phyloP scores from a whole-genome alignment of 2,329 filamentous ascomycete genomes.

The Ophiostoma sp. region DNA sequence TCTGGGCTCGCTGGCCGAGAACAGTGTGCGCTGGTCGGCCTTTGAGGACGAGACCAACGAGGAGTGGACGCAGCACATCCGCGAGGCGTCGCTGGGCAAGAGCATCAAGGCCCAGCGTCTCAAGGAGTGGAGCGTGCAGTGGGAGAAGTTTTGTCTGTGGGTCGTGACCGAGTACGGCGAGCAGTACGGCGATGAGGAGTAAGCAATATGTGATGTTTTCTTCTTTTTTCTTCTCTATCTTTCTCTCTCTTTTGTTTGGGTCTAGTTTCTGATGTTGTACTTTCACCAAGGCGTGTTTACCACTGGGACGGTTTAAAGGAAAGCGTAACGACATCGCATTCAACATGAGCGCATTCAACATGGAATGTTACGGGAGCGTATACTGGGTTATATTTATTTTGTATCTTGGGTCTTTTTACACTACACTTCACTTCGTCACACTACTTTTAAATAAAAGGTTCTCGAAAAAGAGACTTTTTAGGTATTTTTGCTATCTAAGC shows the following conservation, averaged over 20 bases:
- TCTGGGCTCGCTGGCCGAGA: slow-evolving; percentile 83
- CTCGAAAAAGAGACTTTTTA: background rate
- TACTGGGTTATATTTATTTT: background rate
- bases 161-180: slow-evolving; percentile 73
- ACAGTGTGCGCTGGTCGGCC: slow-evolving; percentile 85
- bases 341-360: slow-evolving; percentile 18
- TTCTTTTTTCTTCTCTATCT: slow-evolving; percentile 18
- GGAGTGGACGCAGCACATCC: slow-evolving; percentile 72
- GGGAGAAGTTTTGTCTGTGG: slow-evolving; percentile 91
- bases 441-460: background rate
- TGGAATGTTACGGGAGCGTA: slow-evolving; percentile 1
- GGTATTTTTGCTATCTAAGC: background rate
- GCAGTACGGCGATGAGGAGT: slow-evolving; percentile 54
- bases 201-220: slow-evolving; percentile 26
- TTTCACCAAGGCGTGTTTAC: slow-evolving; percentile 3
- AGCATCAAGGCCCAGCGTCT: slow-evolving; percentile 71
- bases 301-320: background rate
- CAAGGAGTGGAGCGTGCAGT: slow-evolving; percentile 75
- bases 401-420: background rate
- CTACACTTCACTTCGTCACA: background rate
- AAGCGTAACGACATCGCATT: slow-evolving; percentile 16
- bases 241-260: background rate
- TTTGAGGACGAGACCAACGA: slow-evolving; percentile 75
- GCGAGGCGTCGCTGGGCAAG: slow-evolving; percentile 69
- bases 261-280: background rate